phyloP scores from a whole-genome alignment of 2,329 filamentous ascomycete species.

The Leptographium radiaticola region DNA sequence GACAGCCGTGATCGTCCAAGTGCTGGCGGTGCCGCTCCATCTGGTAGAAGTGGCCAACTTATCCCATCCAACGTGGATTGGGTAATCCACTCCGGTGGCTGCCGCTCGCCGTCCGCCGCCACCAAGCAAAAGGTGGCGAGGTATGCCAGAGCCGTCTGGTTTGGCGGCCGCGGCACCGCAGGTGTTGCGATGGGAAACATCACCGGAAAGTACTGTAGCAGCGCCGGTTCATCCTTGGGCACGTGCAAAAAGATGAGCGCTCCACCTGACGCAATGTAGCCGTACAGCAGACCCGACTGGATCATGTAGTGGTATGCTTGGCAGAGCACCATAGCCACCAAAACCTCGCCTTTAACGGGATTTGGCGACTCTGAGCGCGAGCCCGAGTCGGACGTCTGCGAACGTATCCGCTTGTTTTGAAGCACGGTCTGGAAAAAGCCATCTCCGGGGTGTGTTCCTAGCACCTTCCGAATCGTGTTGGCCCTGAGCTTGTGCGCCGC shows the following conservation, averaged over 20 bases:
- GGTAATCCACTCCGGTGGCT: background rate
- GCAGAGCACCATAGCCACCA: background rate
- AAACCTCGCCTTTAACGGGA: background rate
- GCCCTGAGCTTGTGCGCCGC: background rate
- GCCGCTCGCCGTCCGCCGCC: background rate
- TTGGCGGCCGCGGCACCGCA: background rate
- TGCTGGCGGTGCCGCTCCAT: no score
- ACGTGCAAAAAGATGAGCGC: background rate
- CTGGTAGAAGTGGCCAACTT: no score
- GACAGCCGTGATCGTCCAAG: background rate
- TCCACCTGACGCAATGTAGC: background rate
- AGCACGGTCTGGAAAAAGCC: background rate
- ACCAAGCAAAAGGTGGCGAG: background rate
- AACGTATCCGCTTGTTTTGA: background rate
- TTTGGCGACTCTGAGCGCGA: background rate
- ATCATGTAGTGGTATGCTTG: constrained; percentile 5
- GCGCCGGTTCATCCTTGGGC: background rate
- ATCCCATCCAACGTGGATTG: background rate
- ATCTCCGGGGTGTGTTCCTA: background rate
- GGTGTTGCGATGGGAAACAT: background rate
- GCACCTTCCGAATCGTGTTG: background rate
- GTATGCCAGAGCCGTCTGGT: background rate
- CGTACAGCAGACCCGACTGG: background rate
- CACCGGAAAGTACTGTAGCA: background rate
- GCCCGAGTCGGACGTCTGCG: no score